phyloP scores from a whole-genome alignment of 2,329 filamentous ascomycete species.

The Beauveria bassiana region DNA sequence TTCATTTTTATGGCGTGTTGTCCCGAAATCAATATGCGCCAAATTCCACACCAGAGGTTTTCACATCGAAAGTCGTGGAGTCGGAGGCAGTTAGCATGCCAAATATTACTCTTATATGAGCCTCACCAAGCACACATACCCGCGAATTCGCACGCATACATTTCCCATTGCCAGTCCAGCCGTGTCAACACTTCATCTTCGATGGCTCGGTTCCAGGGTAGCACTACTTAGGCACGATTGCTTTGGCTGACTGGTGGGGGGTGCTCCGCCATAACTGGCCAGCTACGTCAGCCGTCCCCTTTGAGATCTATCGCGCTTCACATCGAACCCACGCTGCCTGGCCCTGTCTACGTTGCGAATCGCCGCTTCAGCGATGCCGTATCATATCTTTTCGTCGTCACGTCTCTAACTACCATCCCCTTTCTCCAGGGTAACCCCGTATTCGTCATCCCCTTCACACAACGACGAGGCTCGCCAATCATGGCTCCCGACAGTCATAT shows the following conservation, averaged over 20 bases:
- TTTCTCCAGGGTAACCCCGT: not conserved
- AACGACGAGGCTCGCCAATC: conserved; percentile 18
- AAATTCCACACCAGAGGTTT: no score
- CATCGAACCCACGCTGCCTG: not conserved
- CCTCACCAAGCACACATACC: no score
- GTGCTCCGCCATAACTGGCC: not conserved
- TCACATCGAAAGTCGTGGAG: no score
- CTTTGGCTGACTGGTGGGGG: not conserved
- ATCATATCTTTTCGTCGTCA: not conserved
- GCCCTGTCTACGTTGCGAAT: not conserved
- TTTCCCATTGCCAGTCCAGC: no score
- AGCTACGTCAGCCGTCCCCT: conserved; percentile 10
- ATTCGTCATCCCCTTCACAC: not conserved
- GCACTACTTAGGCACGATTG: not conserved
- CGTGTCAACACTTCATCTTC: not conserved
- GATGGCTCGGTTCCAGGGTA: not conserved
- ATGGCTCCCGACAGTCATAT: conserved; percentile 49
- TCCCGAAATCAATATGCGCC: no score
- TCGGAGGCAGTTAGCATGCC: no score
- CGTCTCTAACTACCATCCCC: not conserved
- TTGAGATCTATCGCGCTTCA: not conserved
- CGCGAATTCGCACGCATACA: not conserved
- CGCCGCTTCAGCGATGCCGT: conserved; percentile 3
- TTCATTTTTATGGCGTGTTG: no score
- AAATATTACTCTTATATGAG: no score